Evolutionary conservation across 1,284 basidiomycete genomes (phyloP), one percentile per base, ranked within the genome.

Genomic region (Gymnopus androsaceus): DNA sequence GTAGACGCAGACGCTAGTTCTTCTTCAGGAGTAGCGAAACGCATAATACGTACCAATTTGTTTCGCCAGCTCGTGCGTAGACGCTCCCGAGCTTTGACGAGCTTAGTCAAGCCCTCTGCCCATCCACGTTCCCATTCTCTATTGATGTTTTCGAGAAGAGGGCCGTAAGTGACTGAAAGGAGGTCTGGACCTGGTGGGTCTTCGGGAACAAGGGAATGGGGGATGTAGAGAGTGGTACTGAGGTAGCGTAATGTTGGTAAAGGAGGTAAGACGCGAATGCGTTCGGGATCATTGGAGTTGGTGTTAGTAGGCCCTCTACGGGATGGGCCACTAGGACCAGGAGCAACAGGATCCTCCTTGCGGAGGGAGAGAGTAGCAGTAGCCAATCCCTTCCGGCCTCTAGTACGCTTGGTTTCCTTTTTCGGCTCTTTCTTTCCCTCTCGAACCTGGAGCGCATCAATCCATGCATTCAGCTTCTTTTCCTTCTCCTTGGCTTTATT

Each of bases 111-210:
- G 8, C 85, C 85, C 57, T 81, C 77, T 2, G 67, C 67, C 86
- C 86, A 88, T 8, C 86, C 87, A 31, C 68, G 72, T 64, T 76
- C 75, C 62, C 88, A 90, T 59, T 81, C 77, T 4, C 65, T 65
- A 14, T 75, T 71, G 53, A 84, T 70, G 23, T 59, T 60, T 4
- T 49, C 15, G 19, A 54, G 23, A 9, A 51, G 67, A 15, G 61
- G 63, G 8, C 62, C 65, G 42, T 77, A 74, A 41, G 64, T 71
- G 11, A 73, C 69, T 5, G 68, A 60, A 2, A 45, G 28, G 17
- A 30, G 36, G 15, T 37, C 38, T 23, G 44, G 12, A 4, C 14
- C 19, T 15, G 38, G 21, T 25, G 14, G 2, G n/a, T 25, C 40
- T 9, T 21, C 33, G 17, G 57, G 25, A 30, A 33, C 15, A n/a